Evolutionary conservation across 1,284 basidiomycete genomes (phyloP), one percentile per base, ranked within the genome.

Genomic region (Cutaneotrichosporon dermatis): DNA sequence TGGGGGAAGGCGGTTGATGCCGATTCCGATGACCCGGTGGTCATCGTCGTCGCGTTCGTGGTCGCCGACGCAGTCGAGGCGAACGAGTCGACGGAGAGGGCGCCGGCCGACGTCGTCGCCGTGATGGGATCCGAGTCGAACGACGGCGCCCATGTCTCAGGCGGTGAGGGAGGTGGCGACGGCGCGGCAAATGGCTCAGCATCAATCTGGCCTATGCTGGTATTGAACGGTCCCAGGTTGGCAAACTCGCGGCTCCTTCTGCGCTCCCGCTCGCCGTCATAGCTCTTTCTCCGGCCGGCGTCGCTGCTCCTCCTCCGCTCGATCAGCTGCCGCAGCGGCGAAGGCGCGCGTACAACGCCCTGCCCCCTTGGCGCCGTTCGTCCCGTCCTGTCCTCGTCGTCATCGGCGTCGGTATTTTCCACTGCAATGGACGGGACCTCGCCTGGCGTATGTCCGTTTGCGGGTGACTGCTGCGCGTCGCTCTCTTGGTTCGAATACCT

Each of bases 251-350:
- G 25, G 25, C 25, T 25, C 25, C 25, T 25, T 25, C 25, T 25
- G 25, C 25, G 25, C 25, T 25, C 25, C 2, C 25, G 25, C 25
- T 25, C 25, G 25, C 25, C 25, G 25, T 25, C 25, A 3, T 25
- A 25, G 25, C 25, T 25, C 25, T 16, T 44, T 6, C 13, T 15
- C 15, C 8, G n/a, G 44, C 11, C 44, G 6, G n/a, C 35, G 50
- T 35, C 25, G 25, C 25, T 25, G 25, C 25, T 51, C 11, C 34
- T 64, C 39, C 12, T 40, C 3, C 49, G 60, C 41, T 55, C 59
- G 13, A 69, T 34, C 11, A 70, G 64, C 12, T 66, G 59, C 25
- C 74, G 64, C 15, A 77, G 63, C 2, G 75, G 75, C 1, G 69
- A 73, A 2, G 69, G 68, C 3, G 72, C 65, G 7, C 75, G 65